Base-by-base conservation (phyloP, 805 yeast genomes). In the Kregervanrija pseudodelftensis region DNA sequence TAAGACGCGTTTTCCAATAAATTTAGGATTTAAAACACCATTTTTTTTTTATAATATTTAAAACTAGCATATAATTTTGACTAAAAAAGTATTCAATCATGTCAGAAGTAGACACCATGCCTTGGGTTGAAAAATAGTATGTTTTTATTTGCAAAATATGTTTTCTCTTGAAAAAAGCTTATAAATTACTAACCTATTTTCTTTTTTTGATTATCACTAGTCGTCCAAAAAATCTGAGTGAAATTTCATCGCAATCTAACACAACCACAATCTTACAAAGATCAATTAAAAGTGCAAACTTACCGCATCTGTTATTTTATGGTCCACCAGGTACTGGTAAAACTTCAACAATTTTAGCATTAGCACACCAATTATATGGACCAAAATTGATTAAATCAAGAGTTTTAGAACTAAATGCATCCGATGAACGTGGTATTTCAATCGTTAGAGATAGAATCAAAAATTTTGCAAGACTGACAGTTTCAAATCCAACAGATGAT, bases 271-370 rank as follows among this genome's bases (percentile, higher is more conserved):
- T 93, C 30, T 69, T 93, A 49, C 83, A 85, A 61, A 80, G 81
- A 58, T 85, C 96, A 1, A 63, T 93, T 14, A 72, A 78, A 46
- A 77, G 91, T 11, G 84, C 90, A 30, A 93, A 91, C 60, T 67
- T 87, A 44, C 97, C 98, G 3, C 96, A 87, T 61, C 83, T 87
- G 93, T 65, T 87, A 34, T 87, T 87, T 66, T 88, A 87, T 59
- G 96, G 96, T 0, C 95, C 96, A 1, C 95, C 96, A 41, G 96
- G 96, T 16, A 88, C 96, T 0, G 96, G 96, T 50, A 87, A 87
- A 57, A 87, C 96, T 0, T 86, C 95, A 2, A 88, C 96, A 0
- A 84, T 87, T 36, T 64, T 88, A 44, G 95, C 95, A 3, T 67
- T 87, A 52, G 88, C 95, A 3, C 82, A 76, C 53, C 87, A 86